Percentiles rank a stretch among this genome's conserved stretches.
phyloP scores from a whole-genome alignment of 768 basidiomycete species.

The Podaxis pistillaris region DNA sequence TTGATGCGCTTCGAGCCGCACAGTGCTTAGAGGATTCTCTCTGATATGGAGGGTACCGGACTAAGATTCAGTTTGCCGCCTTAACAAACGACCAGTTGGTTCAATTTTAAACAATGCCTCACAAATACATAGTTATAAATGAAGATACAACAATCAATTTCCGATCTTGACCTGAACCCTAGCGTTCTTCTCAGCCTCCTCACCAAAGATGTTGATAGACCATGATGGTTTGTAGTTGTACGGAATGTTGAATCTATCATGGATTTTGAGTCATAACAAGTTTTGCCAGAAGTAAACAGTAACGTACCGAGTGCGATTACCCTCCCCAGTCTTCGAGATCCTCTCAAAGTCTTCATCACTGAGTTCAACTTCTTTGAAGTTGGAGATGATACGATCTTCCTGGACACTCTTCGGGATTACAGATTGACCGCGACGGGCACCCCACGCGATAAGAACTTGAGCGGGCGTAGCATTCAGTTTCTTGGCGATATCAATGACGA shows the following conservation, averaged over 20 bases:
- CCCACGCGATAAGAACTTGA: constrained; percentile 85
- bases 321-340: constrained; percentile 48
- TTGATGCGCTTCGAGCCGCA: too few species aligned
- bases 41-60: too few species aligned
- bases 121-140: constrained; percentile 3
- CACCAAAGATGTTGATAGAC: constrained; percentile 72
- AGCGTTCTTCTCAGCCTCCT: constrained; percentile 51
- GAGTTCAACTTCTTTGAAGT: constrained; percentile 75
- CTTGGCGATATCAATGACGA: constrained; percentile 61
- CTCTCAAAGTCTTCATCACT: constrained; percentile 65
- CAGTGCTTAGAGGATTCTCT: too few species aligned
- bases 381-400: constrained; percentile 66
- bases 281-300: background rate
- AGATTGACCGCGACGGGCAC: constrained; percentile 67
- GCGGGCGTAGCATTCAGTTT: constrained; percentile 66
- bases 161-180: constrained; percentile 32
- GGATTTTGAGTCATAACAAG: background rate
- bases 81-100: too few species aligned
- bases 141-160: background rate
- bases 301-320: constrained; percentile 40
- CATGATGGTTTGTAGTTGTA: constrained; percentile 52
- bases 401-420: constrained; percentile 86
- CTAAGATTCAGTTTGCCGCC: too few species aligned
- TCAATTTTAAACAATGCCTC: background rate
- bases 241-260: constrained; percentile 61